phyloP scores from a whole-genome alignment of 371 early-diverging fungal genomes.

The Actinomortierella ambigua region DNA sequence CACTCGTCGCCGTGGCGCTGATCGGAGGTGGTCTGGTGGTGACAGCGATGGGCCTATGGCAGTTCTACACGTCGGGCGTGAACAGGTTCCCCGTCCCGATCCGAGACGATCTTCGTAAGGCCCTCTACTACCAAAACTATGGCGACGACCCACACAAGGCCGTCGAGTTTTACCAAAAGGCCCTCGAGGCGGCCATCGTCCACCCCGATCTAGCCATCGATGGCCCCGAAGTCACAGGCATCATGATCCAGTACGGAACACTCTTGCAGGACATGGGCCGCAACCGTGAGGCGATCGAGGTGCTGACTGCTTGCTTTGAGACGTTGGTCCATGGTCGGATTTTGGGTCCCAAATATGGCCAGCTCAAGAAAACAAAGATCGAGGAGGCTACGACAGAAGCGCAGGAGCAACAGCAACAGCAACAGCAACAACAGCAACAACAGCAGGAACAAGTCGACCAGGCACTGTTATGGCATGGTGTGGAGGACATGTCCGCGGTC shows the following conservation, averaged over 20 bases:
- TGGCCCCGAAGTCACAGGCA: constrained; percentile 63
- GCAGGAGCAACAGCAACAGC: background rate
- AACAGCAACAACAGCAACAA: constrained; percentile 3
- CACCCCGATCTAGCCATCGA: constrained; percentile 53
- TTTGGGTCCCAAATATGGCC: constrained; percentile 19
- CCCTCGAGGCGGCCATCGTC: constrained; percentile 52
- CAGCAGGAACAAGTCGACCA: background rate
- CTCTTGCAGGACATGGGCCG: constrained; percentile 55
- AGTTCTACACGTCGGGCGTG: constrained; percentile 59
- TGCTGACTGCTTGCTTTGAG: constrained; percentile 53
- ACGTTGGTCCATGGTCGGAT: constrained; percentile 41
- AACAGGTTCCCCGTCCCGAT: constrained; percentile 61
- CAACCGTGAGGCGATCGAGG: constrained; percentile 59
- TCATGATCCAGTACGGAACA: constrained; percentile 65
- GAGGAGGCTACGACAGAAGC: background rate
- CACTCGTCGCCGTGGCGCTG: constrained; percentile 42
- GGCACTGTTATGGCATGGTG: background rate
- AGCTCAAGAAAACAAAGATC: too few relatives aligned
- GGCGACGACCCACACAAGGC: constrained; percentile 54
- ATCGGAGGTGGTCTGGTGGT: constrained; percentile 50
- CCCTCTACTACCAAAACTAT: constrained; percentile 63
- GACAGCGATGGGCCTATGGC: constrained; percentile 57
- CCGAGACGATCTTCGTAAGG: constrained; percentile 62
- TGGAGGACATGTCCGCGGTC: background rate
- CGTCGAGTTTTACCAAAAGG: constrained; percentile 55